Evolutionary conservation across 805 yeast species (phyloP), one percentile per base, ranked within the genome.

Genomic region (Candida koratica): DNA sequence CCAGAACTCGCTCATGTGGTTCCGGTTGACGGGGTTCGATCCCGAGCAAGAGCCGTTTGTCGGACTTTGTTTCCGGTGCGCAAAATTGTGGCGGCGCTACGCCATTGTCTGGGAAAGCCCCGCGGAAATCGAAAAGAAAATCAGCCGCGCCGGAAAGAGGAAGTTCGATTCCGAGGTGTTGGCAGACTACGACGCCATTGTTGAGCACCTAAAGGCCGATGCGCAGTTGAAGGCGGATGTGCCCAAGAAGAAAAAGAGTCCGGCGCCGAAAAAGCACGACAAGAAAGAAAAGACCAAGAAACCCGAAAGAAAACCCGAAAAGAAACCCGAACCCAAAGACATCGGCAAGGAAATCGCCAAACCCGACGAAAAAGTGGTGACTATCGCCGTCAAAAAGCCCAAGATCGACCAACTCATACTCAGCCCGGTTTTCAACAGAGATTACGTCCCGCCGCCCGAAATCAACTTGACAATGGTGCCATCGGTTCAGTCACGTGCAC

Each of bases 71-170:
- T 60, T 72, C 18, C 67, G 97, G 36, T 90, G 98, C 64, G 96
- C 96, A 0, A 71, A 84, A 39, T 53, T 93, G 18, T 90, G 97
- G 97, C 71, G 96, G 55, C 64, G 94, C 25, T 90, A 90, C 56
- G 96, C 88, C 0, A 79, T 85, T 0, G 69, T 67, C 7, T 93
- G 97, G 97, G 86, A 81, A 45, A 78, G 77, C 22, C 96, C 96
- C 0, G 47, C 60, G 16, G 87, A 80, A 36, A 78, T 85, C 0
- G 58, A 77, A 28, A 75, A 69, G 52, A 76, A 73, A 40, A 56
- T 50, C 23, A 48, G 59, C 11, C 57, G 53, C 31, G 71, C 74
- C 14, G 69, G 68, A 24, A 75, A 71, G 45, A 71, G 73, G 44
- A 71, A 69, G 38, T 56, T 83, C 1, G 97, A 89, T 45, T 66